Percentiles rank a stretch among this genome's conserved stretches.
Conservation (phyloP, 2,329 filamentous ascomycete species). For the Cytospora leucostoma region DNA sequence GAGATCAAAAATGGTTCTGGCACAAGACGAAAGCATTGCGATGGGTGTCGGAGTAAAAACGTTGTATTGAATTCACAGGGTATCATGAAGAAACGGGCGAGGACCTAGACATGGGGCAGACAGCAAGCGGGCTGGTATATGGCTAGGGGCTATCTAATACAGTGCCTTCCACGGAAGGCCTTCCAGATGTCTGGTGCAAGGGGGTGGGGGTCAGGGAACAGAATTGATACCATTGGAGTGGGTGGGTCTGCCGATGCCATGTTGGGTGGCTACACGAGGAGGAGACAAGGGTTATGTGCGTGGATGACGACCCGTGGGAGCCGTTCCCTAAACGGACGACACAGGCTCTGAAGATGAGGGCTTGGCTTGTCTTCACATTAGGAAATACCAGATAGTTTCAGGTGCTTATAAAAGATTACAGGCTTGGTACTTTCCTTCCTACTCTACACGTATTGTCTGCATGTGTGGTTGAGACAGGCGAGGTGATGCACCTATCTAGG, state of each 20-base stretch:
- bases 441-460: background rate
- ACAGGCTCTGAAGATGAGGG: background rate
- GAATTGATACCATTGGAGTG: background rate
- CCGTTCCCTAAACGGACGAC: background rate
- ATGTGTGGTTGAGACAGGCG: background rate
- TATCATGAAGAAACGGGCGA: constrained; percentile 5
- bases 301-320: background rate
- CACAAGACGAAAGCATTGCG: constrained; percentile 28
- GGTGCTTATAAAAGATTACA: background rate
- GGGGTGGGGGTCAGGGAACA: no score
- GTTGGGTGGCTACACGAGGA: background rate
- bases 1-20: constrained; percentile 17
- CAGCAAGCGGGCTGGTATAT: background rate
- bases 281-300: background rate
- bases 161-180: background rate
- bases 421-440: background rate
- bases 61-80: constrained; percentile 22
- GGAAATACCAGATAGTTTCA: constrained; percentile 21
- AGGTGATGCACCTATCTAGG: background rate
- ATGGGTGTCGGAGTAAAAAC: constrained; percentile 28
- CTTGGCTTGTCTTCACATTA: constrained; percentile 6
- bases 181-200: background rate
- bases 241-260: background rate
- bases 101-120: constrained; percentile 1
- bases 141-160: constrained; percentile 1